These are phyloP conservation scores for Fusarium odoratissimum DNA, from an alignment of 2,329 filamentous ascomycete species.

Conservation along the genomic window DNA sequence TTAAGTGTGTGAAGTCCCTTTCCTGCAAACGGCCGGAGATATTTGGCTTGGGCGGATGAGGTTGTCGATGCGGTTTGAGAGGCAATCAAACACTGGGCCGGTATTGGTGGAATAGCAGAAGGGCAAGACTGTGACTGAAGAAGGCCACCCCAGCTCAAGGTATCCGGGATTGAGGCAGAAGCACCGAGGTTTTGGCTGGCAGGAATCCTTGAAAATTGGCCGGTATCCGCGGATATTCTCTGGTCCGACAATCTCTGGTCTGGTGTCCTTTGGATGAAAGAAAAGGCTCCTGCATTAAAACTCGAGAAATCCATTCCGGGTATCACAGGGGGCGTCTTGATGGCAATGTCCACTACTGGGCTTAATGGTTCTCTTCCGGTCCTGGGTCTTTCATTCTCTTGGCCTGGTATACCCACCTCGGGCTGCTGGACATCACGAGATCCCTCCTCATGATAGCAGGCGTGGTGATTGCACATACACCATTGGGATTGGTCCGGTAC, in stretches of 20 bases:
- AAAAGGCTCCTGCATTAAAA: constrained; percentile 49
- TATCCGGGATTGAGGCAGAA: constrained; percentile 62
- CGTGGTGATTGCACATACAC: constrained; percentile 74
- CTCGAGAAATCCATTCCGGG: constrained; percentile 57
- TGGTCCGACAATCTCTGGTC: constrained; percentile 38
- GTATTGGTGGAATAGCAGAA: constrained; percentile 57
- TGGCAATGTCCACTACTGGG: constrained; percentile 62
- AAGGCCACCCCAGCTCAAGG: constrained; percentile 62
- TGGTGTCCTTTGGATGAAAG: constrained; percentile 51
- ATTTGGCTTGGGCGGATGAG: constrained; percentile 62
- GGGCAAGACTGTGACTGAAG: constrained; percentile 54
- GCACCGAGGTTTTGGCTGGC: constrained; percentile 37
- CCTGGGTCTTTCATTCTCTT: constrained; percentile 66
- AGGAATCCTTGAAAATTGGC: constrained; percentile 21
- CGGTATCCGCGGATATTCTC: constrained; percentile 45
- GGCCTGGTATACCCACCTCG: constrained; percentile 49
- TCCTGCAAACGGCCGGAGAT: constrained; percentile 66
- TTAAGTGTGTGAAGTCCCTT: constrained; percentile 66
- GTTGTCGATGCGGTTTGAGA: constrained; percentile 66
- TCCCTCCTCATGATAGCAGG: constrained; percentile 69
- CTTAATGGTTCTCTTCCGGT: constrained; percentile 63
- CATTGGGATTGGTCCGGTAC: constrained; percentile 59
- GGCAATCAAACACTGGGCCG: constrained; percentile 62
- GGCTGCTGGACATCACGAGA: constrained; percentile 41
- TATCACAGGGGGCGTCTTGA: constrained; percentile 52